phyloP scores from a whole-genome alignment of 176 grass and related monocot species.

The Zea luxurians region DNA sequence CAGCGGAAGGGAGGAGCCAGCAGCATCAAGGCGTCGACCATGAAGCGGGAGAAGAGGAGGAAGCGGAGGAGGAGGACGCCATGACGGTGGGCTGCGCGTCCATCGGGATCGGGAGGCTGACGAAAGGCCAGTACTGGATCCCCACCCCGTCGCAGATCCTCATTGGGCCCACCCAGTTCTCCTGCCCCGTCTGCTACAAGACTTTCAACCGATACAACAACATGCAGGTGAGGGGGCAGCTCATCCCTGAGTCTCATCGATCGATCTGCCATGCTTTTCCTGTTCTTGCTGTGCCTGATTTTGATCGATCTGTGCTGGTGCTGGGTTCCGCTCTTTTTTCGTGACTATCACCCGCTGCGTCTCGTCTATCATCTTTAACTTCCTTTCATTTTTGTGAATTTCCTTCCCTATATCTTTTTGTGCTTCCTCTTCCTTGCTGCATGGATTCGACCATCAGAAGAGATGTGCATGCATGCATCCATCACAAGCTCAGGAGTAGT shows the following conservation, averaged over 20 bases:
- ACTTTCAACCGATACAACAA: constrained; percentile 96
- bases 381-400: neutral
- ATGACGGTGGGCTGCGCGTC: constrained; percentile 47
- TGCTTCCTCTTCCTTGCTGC: neutral
- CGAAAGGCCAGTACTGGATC: constrained; percentile 89
- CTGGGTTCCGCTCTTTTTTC: neutral
- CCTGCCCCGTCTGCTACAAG: constrained; percentile 83
- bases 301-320: neutral
- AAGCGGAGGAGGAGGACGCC: neutral
- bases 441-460: neutral
- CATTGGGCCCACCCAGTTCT: constrained; percentile 87
- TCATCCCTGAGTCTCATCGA: neutral
- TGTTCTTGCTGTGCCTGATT: neutral
- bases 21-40: neutral
- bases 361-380: neutral
- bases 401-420: neutral
- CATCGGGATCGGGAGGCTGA: constrained; percentile 67
- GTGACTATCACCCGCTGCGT: neutral
- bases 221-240: constrained; percentile 56
- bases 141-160: constrained; percentile 89
- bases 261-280: neutral
- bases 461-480: constrained; percentile 2
- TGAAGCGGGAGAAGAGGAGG: constrained; percentile 20
- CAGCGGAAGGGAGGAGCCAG: neutral
- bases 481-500: neutral